phyloP scores from a whole-genome alignment of 345 rosid species.

The Eucalyptus urophylla region DNA sequence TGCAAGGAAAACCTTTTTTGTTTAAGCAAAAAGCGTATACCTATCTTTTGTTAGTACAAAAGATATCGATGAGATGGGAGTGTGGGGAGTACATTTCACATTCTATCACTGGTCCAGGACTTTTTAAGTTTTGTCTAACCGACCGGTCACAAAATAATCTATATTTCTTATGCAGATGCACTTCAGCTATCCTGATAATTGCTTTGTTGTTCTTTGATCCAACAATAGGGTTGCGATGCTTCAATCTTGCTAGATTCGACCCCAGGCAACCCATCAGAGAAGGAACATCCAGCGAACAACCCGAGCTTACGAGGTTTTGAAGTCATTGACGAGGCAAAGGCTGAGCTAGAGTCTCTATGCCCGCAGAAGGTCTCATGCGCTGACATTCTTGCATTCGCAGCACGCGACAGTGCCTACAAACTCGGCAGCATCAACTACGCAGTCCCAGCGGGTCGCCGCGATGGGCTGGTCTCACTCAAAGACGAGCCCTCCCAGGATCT shows the following conservation, averaged over 20 bases:
- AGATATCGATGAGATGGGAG: neutral
- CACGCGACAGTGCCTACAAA: neutral
- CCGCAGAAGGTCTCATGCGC: neutral
- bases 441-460: conserved; percentile 4
- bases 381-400: neutral
- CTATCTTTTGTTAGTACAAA: rapidly evolving
- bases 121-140: neutral
- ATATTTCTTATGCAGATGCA: neutral
- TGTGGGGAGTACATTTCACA: neutral
- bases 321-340: neutral
- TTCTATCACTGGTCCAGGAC: neutral
- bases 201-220: rapidly evolving
- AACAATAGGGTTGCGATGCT: conserved; percentile 5
- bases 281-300: neutral
- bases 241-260: neutral
- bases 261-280: neutral
- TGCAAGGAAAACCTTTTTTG: rapidly evolving
- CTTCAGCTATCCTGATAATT: neutral
- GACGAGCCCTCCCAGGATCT: neutral
- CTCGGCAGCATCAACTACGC: conserved; percentile 1
- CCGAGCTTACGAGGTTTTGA: conserved; percentile 1
- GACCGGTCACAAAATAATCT: neutral
- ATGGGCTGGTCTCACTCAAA: neutral
- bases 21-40: neutral
- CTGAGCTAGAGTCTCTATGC: neutral